Conservation (phyloP, 108 stramenopile genomes). For the Nitzschia sp. region DNA sequence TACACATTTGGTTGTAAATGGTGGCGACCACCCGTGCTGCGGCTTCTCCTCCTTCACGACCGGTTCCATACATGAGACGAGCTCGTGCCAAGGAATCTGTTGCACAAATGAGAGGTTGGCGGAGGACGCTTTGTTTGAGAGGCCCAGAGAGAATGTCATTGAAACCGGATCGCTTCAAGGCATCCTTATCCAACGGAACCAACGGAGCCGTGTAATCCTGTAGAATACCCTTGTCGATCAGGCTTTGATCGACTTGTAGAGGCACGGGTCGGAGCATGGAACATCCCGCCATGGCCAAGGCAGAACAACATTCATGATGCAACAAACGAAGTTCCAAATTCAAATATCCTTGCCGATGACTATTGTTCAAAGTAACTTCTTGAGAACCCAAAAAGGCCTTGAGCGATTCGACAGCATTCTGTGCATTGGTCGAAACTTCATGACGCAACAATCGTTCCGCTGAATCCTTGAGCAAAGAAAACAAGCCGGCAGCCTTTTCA, state of each 20-base stretch:
- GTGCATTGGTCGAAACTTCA: conserved; percentile 21
- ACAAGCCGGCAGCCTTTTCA: conserved; percentile 81
- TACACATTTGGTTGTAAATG: conserved; percentile 84
- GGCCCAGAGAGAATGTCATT: conserved; percentile 69
- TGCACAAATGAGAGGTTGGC: conserved; percentile 79
- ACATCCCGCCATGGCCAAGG: conserved; percentile 57
- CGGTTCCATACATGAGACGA: conserved; percentile 80
- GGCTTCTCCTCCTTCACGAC: conserved; percentile 63
- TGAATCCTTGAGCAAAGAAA: conserved; percentile 69
- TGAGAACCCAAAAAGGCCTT: conserved; percentile 81
- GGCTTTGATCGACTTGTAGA: conserved; percentile 22
- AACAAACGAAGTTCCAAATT: conserved; percentile 79
- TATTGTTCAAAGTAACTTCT: conserved; percentile 67
- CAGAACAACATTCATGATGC: conserved; percentile 78
- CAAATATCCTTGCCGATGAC: conserved; percentile 76
- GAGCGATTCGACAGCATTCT: conserved; percentile 63
- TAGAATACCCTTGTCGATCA: conserved; percentile 52
- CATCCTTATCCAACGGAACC: conserved; percentile 63
- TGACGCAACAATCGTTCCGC: conserved; percentile 57
- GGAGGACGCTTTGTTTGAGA: conserved; percentile 73
- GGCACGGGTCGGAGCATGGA: conserved; percentile 34
- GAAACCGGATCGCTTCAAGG: conserved; percentile 57
- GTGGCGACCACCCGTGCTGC: conserved; percentile 78
- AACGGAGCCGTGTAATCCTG: conserved; percentile 74
- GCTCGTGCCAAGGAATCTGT: conserved; percentile 83